Conservation (phyloP, 1,139 yeast species). For the Yamadazyma oceani region DNA sequence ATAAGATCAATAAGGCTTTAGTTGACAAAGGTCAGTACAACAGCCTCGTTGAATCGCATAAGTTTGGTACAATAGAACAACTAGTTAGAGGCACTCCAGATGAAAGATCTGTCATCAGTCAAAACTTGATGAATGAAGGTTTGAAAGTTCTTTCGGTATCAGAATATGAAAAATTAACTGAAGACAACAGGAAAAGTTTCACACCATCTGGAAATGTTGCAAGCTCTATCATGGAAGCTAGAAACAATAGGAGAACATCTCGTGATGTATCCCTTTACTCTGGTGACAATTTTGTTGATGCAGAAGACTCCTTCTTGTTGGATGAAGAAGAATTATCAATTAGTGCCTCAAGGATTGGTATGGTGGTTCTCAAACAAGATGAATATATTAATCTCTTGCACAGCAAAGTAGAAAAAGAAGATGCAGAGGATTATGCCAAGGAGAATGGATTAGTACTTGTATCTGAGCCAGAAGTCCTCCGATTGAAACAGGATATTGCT, state of each 20-base stretch:
- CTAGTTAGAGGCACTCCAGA: constrained; percentile 10
- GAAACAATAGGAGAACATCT: constrained; percentile 15
- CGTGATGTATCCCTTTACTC: constrained; percentile 17
- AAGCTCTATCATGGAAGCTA: constrained; percentile 14
- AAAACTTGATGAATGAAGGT: constrained; percentile 3
- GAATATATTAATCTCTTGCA: constrained; percentile 19
- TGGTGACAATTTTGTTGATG: constrained; percentile 29
- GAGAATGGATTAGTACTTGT: constrained; percentile 18
- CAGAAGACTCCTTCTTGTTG: constrained; percentile 34
- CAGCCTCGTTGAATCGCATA: constrained; percentile 1
- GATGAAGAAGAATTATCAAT: constrained; percentile 28
- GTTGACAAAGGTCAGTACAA: constrained; percentile 9
- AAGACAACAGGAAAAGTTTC: constrained; percentile 6
- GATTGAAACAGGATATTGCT: constrained; percentile 32
- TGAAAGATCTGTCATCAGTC: constrained; percentile 1
- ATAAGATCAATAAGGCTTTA: constrained; percentile 7
- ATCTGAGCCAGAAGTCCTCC: constrained; percentile 27
- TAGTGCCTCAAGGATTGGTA: constrained; percentile 37
- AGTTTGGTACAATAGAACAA: constrained; percentile 6
- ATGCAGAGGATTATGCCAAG: constrained; percentile 19
- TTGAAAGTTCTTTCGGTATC: constrained; percentile 6
- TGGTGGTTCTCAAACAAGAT: constrained; percentile 31
- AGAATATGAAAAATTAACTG: constrained; percentile 9
- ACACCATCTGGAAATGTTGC: constrained; percentile 14
- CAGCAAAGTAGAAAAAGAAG: constrained; percentile 14